Evolutionary conservation across 805 yeast genomes (phyloP).

Genomic region (Suhomyces emberorum): DNA sequence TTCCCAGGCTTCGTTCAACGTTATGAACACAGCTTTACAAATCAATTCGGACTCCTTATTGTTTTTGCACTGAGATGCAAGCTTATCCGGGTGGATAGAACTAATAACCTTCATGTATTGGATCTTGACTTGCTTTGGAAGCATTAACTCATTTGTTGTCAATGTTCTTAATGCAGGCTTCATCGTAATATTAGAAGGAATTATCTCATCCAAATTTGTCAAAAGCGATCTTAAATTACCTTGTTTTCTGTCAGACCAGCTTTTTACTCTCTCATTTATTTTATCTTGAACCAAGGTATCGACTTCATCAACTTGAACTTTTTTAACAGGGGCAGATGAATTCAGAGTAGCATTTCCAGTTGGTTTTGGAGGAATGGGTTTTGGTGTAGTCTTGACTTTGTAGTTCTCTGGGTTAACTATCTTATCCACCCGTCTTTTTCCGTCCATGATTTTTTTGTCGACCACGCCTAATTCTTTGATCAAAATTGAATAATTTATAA

Average conservation of each 20-base stretch:
- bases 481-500: constrained; percentile 56
- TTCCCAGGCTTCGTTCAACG: constrained; percentile 75
- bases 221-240: constrained; percentile 77
- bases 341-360: constrained; percentile 9
- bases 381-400: constrained; percentile 12
- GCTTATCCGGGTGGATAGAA: constrained; percentile 81
- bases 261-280: constrained; percentile 8
- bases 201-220: constrained; percentile 60
- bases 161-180: constrained; percentile 13
- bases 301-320: constrained; percentile 44
- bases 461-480: constrained; percentile 63
- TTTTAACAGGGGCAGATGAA: constrained; percentile 5
- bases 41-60: constrained; percentile 72
- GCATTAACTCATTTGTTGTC: constrained; percentile 68
- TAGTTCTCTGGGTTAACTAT: constrained; percentile 55
- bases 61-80: constrained; percentile 33
- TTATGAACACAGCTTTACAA: constrained; percentile 82
- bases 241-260: constrained; percentile 11
- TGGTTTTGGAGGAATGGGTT: constrained; percentile 6
- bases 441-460: constrained; percentile 66
- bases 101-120: constrained; percentile 79
- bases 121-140: constrained; percentile 86
- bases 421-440: constrained; percentile 72
- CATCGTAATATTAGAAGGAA: constrained; percentile 47
- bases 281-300: constrained; percentile 10